These are phyloP conservation scores for Ceratobasidium theobromae DNA, from an alignment of 1,284 basidiomycete genomes.

Conservation along the genomic window DNA sequence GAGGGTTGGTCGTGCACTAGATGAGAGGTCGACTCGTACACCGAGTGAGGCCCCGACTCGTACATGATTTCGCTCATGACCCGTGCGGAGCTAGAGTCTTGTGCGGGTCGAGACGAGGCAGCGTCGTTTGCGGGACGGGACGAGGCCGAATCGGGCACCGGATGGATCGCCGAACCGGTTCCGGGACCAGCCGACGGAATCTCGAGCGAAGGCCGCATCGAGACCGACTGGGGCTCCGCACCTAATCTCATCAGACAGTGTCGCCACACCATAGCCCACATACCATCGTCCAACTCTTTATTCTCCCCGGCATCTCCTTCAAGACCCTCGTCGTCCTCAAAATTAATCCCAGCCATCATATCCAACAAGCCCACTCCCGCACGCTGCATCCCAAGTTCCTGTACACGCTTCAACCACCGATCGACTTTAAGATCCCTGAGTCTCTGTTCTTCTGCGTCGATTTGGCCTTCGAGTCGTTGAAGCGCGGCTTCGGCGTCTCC, in stretches of 20 bases:
- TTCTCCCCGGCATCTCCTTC: conserved; percentile 47
- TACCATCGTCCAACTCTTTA: conserved; percentile 40
- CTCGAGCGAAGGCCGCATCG: conserved; percentile 18
- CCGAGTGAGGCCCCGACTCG: conserved; percentile 1
- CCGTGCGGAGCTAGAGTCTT: neutral
- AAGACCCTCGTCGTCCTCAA: conserved; percentile 51
- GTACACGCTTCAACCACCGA: conserved; percentile 74
- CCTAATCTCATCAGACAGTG: neutral
- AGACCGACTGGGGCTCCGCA: conserved; percentile 8
- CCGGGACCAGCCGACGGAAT: conserved; percentile 2
- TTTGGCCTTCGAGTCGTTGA: conserved; percentile 75
- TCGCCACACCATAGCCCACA: too few species aligned
- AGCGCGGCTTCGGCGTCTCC: conserved; percentile 82
- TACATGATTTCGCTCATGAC: neutral
- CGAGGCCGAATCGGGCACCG: neutral
- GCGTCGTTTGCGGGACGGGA: neutral
- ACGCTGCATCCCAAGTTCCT: conserved; percentile 51
- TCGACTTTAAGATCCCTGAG: conserved; percentile 77
- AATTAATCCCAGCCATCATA: conserved; percentile 42
- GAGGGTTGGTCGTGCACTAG: neutral
- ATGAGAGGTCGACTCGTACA: conserved; percentile 11
- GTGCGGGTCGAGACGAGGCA: neutral
- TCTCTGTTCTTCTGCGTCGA: conserved; percentile 66
- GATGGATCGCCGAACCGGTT: neutral
- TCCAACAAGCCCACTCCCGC: conserved; percentile 60